A percentile compares a stretch with the other conserved stretches of the same genome.
Evolutionary conservation across 148 eudicot species (phyloP).

Genomic region (Persicaria tinctoria): DNA sequence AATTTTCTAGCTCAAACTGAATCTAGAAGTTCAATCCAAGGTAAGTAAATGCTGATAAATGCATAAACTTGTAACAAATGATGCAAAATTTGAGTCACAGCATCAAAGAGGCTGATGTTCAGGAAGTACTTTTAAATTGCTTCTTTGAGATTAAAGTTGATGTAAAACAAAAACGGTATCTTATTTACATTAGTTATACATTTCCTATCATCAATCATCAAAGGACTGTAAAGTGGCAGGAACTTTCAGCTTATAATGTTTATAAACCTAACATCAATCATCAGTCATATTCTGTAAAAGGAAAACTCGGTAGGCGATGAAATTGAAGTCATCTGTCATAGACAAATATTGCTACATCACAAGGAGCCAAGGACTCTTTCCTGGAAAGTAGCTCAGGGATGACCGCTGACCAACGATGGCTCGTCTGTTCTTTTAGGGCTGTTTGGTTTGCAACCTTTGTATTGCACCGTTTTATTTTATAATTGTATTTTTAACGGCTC

Average conservation of each 20-base stretch:
- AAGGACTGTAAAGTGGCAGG: neutral
- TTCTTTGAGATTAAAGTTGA: neutral
- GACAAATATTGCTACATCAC: slow-evolving; percentile 80
- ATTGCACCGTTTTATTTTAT: too few relatives aligned
- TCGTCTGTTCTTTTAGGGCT: too few relatives aligned
- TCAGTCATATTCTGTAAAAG: neutral
- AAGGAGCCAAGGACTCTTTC: slow-evolving; percentile 65
- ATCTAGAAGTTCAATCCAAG: neutral
- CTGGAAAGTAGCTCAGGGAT: slow-evolving; percentile 41
- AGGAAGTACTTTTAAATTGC: neutral
- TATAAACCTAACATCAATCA: neutral
- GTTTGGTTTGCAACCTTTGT: too few relatives aligned
- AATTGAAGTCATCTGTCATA: slow-evolving; percentile 54
- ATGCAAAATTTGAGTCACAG: neutral
- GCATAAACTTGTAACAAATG: neutral
- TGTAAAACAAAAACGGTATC: neutral
- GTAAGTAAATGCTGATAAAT: neutral
- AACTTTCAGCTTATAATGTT: neutral
- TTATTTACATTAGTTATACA: neutral
- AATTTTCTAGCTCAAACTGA: neutral
- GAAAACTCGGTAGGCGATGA: neutral
- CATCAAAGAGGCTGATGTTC: neutral
- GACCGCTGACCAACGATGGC: slow-evolving; percentile 16
- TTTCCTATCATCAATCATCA: neutral
- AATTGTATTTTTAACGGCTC: too few relatives aligned